Conservation (phyloP, 2,329 filamentous ascomycete genomes). For the Alternaria sp. region DNA sequence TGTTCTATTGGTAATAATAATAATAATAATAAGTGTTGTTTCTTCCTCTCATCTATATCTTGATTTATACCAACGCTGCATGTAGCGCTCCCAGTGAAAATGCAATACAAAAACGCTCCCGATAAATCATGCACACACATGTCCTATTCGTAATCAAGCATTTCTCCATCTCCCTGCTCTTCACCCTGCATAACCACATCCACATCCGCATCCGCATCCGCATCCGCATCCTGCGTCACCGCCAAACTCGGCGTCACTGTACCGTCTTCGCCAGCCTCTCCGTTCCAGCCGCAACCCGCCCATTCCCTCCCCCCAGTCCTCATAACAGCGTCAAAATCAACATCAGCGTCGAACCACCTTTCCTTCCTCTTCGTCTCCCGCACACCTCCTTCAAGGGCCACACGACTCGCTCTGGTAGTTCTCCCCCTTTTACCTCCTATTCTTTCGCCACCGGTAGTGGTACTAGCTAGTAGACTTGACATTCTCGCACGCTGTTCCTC, state of each 20-base stretch:
- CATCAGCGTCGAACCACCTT: slow-evolving; percentile 71
- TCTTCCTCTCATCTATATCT: not conserved
- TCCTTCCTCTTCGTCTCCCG: slow-evolving; percentile 73
- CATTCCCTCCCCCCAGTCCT: slow-evolving; percentile 62
- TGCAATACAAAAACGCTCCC: not conserved
- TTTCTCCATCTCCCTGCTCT: not conserved
- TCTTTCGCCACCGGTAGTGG: slow-evolving; percentile 61
- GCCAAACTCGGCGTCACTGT: slow-evolving; percentile 18
- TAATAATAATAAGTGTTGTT: not conserved
- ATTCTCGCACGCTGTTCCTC: slow-evolving; percentile 72
- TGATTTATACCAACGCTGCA: not conserved
- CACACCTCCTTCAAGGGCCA: slow-evolving; percentile 77
- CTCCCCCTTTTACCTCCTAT: slow-evolving; percentile 65
- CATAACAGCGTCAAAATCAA: slow-evolving; percentile 70
- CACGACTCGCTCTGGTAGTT: slow-evolving; percentile 76
- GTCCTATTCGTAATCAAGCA: not conserved
- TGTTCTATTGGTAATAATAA: not conserved
- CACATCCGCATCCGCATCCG: slow-evolving; percentile 12
- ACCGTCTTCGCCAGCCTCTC: slow-evolving; percentile 6
- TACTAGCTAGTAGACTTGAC: slow-evolving; percentile 65
- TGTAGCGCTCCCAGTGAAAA: not conserved
- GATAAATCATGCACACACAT: not conserved
- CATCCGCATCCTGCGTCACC: slow-evolving; percentile 20
- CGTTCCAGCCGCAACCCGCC: slow-evolving; percentile 36
- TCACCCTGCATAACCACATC: slow-evolving; percentile 7